Conservation (phyloP, 2,329 filamentous ascomycete genomes). For the Podosphaera leucotricha region DNA sequence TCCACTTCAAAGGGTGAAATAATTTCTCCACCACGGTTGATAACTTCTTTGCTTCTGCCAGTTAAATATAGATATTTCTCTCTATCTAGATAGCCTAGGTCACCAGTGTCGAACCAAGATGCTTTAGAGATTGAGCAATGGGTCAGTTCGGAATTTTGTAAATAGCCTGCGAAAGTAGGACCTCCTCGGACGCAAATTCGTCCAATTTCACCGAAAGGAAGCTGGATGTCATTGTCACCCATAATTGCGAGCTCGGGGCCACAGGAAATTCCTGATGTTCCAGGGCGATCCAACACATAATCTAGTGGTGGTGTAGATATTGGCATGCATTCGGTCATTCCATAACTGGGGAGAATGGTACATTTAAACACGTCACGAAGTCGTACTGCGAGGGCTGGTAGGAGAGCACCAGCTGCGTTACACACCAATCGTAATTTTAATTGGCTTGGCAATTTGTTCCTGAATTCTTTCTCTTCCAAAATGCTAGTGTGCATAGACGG, state of each 20-base stretch:
- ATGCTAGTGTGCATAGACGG: constrained; percentile 33
- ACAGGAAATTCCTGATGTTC: constrained; percentile 27
- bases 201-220: constrained; percentile 19
- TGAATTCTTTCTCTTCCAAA: constrained; percentile 21
- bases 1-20: constrained; percentile 36
- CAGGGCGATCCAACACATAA: constrained; percentile 26
- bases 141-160: constrained; percentile 18
- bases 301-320: constrained; percentile 30
- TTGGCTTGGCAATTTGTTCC: constrained; percentile 18
- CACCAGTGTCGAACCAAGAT: constrained; percentile 74
- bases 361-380: constrained; percentile 27
- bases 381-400: constrained; percentile 25
- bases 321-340: constrained; percentile 37
- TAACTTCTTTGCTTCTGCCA: constrained; percentile 49
- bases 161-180: constrained; percentile 27
- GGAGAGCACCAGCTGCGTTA: constrained; percentile 29
- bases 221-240: constrained; percentile 18
- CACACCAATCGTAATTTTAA: constrained; percentile 27
- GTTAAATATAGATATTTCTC: constrained; percentile 70
- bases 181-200: constrained; percentile 27
- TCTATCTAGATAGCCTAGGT: constrained; percentile 53
- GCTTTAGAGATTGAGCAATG: constrained; percentile 28
- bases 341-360: constrained; percentile 30
- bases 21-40: constrained; percentile 33
- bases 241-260: constrained; percentile 28